Evolutionary conservation across 2,329 filamentous ascomycete species (phyloP).

Genomic region (Calonectria honghensis): DNA sequence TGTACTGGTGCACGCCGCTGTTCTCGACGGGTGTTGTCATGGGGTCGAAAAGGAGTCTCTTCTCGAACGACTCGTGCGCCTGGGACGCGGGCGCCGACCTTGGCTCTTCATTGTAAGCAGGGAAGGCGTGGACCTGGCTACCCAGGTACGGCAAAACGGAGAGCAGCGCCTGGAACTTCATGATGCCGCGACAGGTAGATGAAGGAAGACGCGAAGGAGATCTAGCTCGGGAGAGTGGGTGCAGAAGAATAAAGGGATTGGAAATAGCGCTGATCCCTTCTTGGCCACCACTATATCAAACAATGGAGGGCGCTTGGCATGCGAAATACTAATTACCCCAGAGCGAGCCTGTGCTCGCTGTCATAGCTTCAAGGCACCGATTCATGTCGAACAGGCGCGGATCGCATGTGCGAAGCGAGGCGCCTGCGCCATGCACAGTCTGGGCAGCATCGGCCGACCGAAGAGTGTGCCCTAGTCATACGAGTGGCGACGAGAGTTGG

Average conservation of each 20-base stretch:
- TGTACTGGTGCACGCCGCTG: slow-evolving; percentile 50
- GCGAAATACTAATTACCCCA: slow-evolving; percentile 13
- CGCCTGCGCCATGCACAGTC: background rate
- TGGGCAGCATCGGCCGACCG: background rate
- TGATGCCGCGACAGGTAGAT: background rate
- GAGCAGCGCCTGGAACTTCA: slow-evolving; percentile 24
- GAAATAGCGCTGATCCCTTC: slow-evolving; percentile 11
- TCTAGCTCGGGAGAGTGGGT: background rate
- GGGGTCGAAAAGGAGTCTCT: slow-evolving; percentile 13
- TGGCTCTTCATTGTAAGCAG: background rate
- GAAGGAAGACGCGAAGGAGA: background rate
- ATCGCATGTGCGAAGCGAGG: background rate
- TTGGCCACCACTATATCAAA: slow-evolving; percentile 12
- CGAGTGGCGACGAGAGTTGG: background rate
- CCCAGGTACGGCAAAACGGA: slow-evolving; percentile 4
- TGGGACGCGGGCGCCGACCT: background rate
- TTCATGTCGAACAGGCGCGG: background rate
- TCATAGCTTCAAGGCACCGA: background rate
- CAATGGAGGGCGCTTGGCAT: slow-evolving; percentile 5
- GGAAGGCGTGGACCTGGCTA: slow-evolving; percentile 26
- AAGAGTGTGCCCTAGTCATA: background rate
- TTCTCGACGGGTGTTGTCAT: slow-evolving; percentile 44
- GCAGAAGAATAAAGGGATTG: slow-evolving; percentile 15
- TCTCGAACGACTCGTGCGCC: slow-evolving; percentile 17
- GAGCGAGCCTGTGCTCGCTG: background rate